Percentiles rank a stretch among this genome's conserved stretches.
Evolutionary conservation across 306 rosid species (phyloP).

Genomic region (Elaeagnus macrophylla): DNA sequence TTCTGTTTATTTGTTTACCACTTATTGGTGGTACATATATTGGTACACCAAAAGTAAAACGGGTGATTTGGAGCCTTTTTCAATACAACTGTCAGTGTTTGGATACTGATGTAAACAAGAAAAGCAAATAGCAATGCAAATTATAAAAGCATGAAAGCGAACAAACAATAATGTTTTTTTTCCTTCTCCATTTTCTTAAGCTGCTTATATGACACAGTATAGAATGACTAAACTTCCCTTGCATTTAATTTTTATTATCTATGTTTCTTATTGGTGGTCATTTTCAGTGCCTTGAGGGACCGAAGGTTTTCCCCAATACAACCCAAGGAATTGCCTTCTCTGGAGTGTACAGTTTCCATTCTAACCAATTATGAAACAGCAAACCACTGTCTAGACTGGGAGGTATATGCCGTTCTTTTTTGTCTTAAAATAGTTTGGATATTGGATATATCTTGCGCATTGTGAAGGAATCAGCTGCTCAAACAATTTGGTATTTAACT

Average conservation of each 20-base stretch:
- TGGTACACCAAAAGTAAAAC: too few species aligned
- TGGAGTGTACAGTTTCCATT: conserved; percentile 96
- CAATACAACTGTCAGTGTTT: too few species aligned
- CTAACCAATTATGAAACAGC: conserved; percentile 81
- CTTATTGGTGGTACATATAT: too few species aligned
- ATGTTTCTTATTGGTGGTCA: too few species aligned
- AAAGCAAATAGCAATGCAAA: too few species aligned
- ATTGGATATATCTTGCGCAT: not conserved
- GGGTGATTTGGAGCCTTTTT: too few species aligned
- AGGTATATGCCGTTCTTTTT: conserved; percentile 38
- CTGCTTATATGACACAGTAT: not conserved
- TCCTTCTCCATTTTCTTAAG: too few species aligned
- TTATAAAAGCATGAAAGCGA: too few species aligned
- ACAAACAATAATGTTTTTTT: too few species aligned
- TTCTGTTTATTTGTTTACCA: too few species aligned
- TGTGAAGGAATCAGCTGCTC: not conserved
- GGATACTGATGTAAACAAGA: too few species aligned
- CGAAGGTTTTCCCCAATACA: conserved; percentile 86
- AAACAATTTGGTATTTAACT: not conserved
- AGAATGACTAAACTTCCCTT: conserved; percentile 8
- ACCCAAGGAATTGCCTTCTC: conserved; percentile 58
- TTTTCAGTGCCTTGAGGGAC: conserved; percentile 84
- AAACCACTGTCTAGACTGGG: conserved; percentile 85
- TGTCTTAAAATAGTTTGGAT: conserved; percentile 5
- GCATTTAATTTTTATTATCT: conserved; percentile 14